Conservation (phyloP, 2,329 filamentous ascomycete species). For the Alternaria hordeiaustralica region DNA sequence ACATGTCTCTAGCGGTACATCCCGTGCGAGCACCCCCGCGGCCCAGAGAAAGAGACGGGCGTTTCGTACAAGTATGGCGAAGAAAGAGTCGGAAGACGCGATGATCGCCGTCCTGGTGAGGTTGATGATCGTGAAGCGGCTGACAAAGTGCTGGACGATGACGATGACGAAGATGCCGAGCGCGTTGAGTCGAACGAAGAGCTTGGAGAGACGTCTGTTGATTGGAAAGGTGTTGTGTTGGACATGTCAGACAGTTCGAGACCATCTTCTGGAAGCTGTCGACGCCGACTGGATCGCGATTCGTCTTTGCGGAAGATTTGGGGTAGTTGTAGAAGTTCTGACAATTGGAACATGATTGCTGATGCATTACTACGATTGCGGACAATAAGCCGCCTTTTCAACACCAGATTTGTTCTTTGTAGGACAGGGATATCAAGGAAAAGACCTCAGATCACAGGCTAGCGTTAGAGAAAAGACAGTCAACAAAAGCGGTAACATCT, state of each 20-base stretch:
- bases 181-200: constrained; percentile 51
- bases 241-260: constrained; percentile 22
- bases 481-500: background rate
- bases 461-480: constrained; percentile 10
- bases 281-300: background rate
- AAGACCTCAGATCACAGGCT: constrained; percentile 11
- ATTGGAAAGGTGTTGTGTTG: constrained; percentile 29
- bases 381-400: constrained; percentile 25
- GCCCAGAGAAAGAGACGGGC: constrained; percentile 39
- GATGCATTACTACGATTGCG: background rate
- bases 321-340: background rate
- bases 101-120: constrained; percentile 32
- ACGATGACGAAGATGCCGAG: constrained; percentile 13
- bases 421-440: constrained; percentile 15
- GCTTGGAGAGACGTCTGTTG: constrained; percentile 53
- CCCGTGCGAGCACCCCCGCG: constrained; percentile 40
- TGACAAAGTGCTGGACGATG: constrained; percentile 12
- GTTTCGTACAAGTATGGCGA: constrained; percentile 39
- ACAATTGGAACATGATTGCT: constrained; percentile 7
- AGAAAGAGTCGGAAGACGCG: constrained; percentile 43
- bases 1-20: constrained; percentile 22
- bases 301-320: background rate
- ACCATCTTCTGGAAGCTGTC: constrained; percentile 8
- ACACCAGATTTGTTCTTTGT: constrained; percentile 11
- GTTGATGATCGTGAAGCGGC: constrained; percentile 2